Evolutionary conservation across 805 yeast genomes (phyloP), one percentile per base, ranked within the genome.

Genomic region (Pichia ethanolica): DNA sequence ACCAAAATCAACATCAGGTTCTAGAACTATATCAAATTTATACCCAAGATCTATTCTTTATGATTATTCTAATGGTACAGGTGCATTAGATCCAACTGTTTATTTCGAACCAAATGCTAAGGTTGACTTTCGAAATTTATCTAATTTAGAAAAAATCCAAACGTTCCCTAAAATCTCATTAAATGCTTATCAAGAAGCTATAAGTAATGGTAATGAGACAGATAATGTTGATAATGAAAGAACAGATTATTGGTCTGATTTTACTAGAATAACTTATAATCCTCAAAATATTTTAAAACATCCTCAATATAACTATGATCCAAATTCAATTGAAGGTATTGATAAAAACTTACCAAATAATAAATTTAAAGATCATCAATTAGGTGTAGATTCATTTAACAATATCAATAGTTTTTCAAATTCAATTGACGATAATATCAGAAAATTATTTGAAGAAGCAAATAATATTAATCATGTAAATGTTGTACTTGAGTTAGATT

Each of bases 1-100:
- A 33, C 32, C 48, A 25, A 43, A 48, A 30, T 33, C 54, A 13
- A 8, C 36, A 37, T 13, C 39, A 71, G 34, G 35, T 40, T 64
- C 71, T 8, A 74, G 74, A 46, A 65, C 78, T 0, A 75, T 49
- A 5, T 45, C 77, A 0, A 77, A 81, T n/a, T 88, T 80, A 61
- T 73, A 83, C n/a, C 98, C 99, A 1, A 68, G 98, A 48, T 79
- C 86, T 0, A 58, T 89, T 35, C 58, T 89, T n/a, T 88, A 90
- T 83, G 98, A 93, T 53, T 75, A 81, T 42, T 70, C 74, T 25
- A 83, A 85, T 44, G 96, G 96, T 0, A 77, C 74, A 59, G 97
- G 97, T 0, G 69, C 88, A 0, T 64, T 87, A 42, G 75, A 78
- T 2, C 73, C 71, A 49, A 74, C 66, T 59, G 84, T 81, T 48